A percentile compares a stretch with the other conserved stretches of the same genome.
Conservation (phyloP, 306 rosid genomes). For the Begonia peltatifolia region DNA sequence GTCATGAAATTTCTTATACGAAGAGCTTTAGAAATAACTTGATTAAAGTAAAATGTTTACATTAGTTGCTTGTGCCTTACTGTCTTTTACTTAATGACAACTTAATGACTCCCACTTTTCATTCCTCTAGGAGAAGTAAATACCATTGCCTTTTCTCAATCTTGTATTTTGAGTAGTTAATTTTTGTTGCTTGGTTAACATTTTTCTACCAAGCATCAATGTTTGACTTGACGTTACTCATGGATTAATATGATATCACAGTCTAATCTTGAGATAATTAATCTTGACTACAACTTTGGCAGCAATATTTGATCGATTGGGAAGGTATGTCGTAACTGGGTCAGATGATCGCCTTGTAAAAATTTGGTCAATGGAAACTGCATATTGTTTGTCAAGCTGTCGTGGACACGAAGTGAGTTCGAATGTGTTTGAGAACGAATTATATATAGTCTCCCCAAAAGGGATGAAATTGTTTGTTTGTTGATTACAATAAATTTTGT, state of each 20-base stretch:
- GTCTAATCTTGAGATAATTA: constrained; percentile 12
- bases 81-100: too few relatives aligned
- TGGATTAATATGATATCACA: not conserved
- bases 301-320: constrained; percentile 87
- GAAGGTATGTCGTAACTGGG: constrained; percentile 84
- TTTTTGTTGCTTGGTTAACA: too few relatives aligned
- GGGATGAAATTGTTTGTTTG: too few relatives aligned
- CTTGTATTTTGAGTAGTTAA: too few relatives aligned
- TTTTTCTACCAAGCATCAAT: too few relatives aligned
- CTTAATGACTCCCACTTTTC: too few relatives aligned
- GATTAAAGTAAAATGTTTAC: too few relatives aligned
- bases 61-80: too few relatives aligned
- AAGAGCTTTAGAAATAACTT: not conserved
- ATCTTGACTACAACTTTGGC: constrained; percentile 4
- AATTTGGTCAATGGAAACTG: constrained; percentile 96
- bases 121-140: too few relatives aligned
- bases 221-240: too few relatives aligned
- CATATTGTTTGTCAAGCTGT: constrained; percentile 77
- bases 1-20: not conserved
- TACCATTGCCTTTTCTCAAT: too few relatives aligned
- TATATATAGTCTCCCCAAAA: not conserved
- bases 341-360: constrained; percentile 92
- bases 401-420: constrained; percentile 85
- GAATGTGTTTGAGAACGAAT: not conserved
- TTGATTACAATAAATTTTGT: not conserved